Evolutionary conservation across 371 early-diverging fungal genomes (phyloP).

Genomic region (Mycotypha africana): DNA sequence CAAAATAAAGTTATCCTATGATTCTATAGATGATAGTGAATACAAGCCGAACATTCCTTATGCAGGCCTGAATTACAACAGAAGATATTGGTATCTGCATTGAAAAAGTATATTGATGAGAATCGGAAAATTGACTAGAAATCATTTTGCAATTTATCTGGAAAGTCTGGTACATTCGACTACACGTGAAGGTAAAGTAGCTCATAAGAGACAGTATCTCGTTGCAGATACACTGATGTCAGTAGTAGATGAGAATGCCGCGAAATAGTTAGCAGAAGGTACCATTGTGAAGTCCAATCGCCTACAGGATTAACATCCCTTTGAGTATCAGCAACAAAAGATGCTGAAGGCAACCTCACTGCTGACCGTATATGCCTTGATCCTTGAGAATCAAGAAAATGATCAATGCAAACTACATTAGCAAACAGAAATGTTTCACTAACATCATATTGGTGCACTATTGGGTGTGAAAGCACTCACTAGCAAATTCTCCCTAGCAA

Average conservation of each 20-base stretch:
- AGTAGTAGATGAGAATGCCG: background rate
- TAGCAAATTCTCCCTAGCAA: constrained; percentile 1
- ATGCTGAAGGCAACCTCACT: constrained; percentile 5
- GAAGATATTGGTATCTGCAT: background rate
- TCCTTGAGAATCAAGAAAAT: constrained; percentile 1
- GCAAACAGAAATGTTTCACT: constrained; percentile 5
- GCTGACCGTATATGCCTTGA: constrained; percentile 1
- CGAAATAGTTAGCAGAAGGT: constrained; percentile 1
- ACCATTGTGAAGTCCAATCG: background rate
- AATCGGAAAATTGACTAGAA: background rate
- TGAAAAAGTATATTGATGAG: constrained; percentile 1
- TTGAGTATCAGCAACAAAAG: constrained; percentile 5
- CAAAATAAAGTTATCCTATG: background rate
- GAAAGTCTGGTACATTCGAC: background rate
- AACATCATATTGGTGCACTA: constrained; percentile 5
- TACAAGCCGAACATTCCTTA: constrained; percentile 4
- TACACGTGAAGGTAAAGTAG: background rate
- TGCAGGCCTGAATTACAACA: constrained; percentile 4
- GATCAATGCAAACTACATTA: constrained; percentile 3
- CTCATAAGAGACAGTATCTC: constrained; percentile 1
- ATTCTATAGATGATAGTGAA: constrained; percentile 1
- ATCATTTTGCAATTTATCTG: constrained; percentile 1
- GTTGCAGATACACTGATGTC: constrained; percentile 2
- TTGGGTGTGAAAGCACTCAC: constrained; percentile 4
- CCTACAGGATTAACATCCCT: constrained; percentile 6